These are phyloP conservation scores for Emmonsia crescens DNA, from an alignment of 2,329 filamentous ascomycete genomes.

Conservation along the genomic window DNA sequence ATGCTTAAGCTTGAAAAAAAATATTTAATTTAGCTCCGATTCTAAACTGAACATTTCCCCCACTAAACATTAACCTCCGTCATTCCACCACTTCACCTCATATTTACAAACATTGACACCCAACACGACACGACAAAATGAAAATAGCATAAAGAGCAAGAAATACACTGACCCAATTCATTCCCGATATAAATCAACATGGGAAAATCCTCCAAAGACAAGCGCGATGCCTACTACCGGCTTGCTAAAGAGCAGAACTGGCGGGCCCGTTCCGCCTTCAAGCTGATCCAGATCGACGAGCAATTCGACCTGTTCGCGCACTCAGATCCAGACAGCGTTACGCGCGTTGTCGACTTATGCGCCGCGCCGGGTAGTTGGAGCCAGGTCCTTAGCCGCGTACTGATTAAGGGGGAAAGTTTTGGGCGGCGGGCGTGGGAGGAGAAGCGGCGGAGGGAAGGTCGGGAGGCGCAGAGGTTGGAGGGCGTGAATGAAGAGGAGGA, in stretches of 20 bases:
- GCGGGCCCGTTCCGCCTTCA: conserved; percentile 93
- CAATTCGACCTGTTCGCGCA: conserved; percentile 86
- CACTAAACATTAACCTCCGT: neutral
- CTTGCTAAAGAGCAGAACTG: conserved; percentile 98
- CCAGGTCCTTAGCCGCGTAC: conserved; percentile 82
- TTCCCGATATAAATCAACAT: conserved; percentile 36
- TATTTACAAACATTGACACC: neutral
- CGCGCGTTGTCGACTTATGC: conserved; percentile 88
- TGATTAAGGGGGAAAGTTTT: conserved; percentile 90
- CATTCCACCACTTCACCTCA: neutral
- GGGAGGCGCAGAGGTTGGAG: conserved; percentile 17
- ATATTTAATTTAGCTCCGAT: neutral
- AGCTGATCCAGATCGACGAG: conserved; percentile 88
- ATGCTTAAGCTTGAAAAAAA: neutral
- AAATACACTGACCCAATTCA: neutral
- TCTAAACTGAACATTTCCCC: neutral
- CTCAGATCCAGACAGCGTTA: conserved; percentile 55
- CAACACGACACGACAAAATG: neutral
- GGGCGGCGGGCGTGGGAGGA: conserved; percentile 80
- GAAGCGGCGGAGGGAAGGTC: conserved; percentile 53
- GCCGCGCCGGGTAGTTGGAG: conserved; percentile 96
- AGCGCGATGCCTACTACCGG: conserved; percentile 94
- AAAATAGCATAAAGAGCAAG: neutral
- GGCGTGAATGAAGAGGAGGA: conserved; percentile 12
- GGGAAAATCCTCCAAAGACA: conserved; percentile 98